Base-by-base conservation (phyloP, 2,329 filamentous ascomycete species). In the Chlorencoelia australis region DNA sequence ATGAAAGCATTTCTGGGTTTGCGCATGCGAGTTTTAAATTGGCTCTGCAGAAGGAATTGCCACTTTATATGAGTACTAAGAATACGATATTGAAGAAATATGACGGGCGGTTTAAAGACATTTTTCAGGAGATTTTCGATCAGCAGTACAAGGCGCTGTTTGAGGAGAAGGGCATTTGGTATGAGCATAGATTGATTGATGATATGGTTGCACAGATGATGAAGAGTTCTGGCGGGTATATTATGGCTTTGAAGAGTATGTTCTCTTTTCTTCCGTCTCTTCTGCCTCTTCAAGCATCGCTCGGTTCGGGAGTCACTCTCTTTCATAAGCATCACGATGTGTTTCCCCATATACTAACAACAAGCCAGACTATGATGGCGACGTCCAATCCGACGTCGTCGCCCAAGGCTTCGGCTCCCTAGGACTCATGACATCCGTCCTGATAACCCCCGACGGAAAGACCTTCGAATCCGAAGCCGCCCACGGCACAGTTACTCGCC, bases 181-280 rank as follows among this genome's bases (percentile, higher is more conserved):
- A 98, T 61, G 91, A 98, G 79, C 91, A 98, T 69, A 83, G 91
- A 57, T 73, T 98, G 51, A 96, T 98, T 58, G 91, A 98, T 66
- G 91, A 98, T 67, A 96, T 98, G 91, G 91, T 98, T 47, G 91
- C 91, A 33, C 91, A 98, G 74, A 98, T 98, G 91, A 83, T 98
- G 73, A 98, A 98, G 83, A 91, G 83, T 66, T 77, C 81, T 55
- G 91, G 91, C 53, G 91, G 91, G 46, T 95, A 91, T 66, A 77
- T 96, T 60, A 95, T 96, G 73, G 91, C 91, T 45, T 76, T 96
- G 63, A 98, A 98, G 81, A 96, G 86, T 94, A 60, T 63, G 79
- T 69, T 36, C 15, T 21, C 25, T 5, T 11, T 13, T 16, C 29
- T 30, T 36, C n/a, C 20, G 25, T 36, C 14, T 19, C 25, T 18